A percentile compares a stretch with the other conserved stretches of the same genome.
phyloP scores from a whole-genome alignment of 768 basidiomycete species.

The Boletus pseudo-olivaceus region DNA sequence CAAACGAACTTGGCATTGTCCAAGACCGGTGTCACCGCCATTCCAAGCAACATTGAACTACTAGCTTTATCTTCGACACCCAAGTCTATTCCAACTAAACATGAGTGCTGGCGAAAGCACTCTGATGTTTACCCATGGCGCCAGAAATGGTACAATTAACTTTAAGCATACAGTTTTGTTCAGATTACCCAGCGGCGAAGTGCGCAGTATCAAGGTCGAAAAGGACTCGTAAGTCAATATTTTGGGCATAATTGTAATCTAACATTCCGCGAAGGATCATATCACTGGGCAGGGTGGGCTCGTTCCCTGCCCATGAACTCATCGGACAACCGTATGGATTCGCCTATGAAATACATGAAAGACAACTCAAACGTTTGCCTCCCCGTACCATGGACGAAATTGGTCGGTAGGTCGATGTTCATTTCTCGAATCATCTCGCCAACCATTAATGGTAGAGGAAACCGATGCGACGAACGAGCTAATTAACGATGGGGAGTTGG shows the following conservation, averaged over 20 bases:
- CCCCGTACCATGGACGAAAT: conserved; percentile 72
- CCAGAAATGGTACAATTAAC: conserved; percentile 43
- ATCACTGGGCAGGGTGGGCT: conserved; percentile 81
- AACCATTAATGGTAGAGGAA: conserved; percentile 60
- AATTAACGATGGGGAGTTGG: conserved; percentile 82
- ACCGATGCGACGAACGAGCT: conserved; percentile 96
- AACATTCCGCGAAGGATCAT: conserved; percentile 47
- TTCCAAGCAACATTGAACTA: not conserved
- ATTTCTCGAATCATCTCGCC: not conserved
- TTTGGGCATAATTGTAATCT: not conserved
- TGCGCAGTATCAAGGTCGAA: conserved; percentile 71
- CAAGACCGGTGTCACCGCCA: not conserved
- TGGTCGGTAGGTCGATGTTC: conserved; percentile 43
- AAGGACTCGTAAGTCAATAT: conserved; percentile 57
- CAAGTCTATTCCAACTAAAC: not conserved
- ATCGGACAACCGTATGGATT: conserved; percentile 83
- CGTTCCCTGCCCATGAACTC: conserved; percentile 74
- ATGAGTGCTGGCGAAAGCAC: conserved; percentile 17
- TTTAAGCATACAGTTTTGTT: conserved; percentile 77
- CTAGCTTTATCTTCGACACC: not conserved
- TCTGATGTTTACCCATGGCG: conserved; percentile 1
- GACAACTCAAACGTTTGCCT: conserved; percentile 60
- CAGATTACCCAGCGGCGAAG: conserved; percentile 73
- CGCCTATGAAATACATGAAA: conserved; percentile 80
- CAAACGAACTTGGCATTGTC: not conserved